Evolutionary conservation across 2,329 filamentous ascomycete species (phyloP).

Genomic region (Zasmidium cellare): DNA sequence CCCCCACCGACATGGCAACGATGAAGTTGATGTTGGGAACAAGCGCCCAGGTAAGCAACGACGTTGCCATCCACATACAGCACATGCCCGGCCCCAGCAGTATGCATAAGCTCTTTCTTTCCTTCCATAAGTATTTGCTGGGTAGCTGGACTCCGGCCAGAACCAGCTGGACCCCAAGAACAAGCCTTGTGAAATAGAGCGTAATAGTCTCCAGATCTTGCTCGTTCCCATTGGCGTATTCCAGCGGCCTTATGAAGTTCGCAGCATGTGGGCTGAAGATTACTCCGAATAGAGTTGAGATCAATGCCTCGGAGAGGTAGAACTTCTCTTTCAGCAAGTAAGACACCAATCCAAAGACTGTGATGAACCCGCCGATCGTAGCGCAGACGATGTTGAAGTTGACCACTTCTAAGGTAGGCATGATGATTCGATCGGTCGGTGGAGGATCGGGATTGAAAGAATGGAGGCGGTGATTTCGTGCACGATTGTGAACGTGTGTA

Average conservation of each 20-base stretch:
- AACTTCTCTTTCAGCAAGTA: slow-evolving; percentile 87
- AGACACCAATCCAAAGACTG: slow-evolving; percentile 85
- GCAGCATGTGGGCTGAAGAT: slow-evolving; percentile 75
- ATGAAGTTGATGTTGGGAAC: slow-evolving; percentile 72
- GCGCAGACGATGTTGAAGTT: slow-evolving; percentile 86
- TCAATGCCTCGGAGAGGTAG: slow-evolving; percentile 90
- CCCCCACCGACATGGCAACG: slow-evolving; percentile 75
- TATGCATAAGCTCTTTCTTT: slow-evolving; percentile 75
- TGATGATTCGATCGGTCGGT: slow-evolving; percentile 28
- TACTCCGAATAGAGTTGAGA: slow-evolving; percentile 77
- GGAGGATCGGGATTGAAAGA: not conserved
- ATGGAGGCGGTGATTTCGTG: not conserved
- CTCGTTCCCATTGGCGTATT: slow-evolving; percentile 65
- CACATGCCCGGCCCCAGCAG: slow-evolving; percentile 84
- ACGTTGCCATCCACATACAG: slow-evolving; percentile 82
- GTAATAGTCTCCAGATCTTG: slow-evolving; percentile 70
- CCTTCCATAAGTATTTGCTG: slow-evolving; percentile 72
- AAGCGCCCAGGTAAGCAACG: slow-evolving; percentile 73
- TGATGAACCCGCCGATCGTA: slow-evolving; percentile 81
- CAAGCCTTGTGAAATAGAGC: slow-evolving; percentile 80
- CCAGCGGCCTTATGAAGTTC: slow-evolving; percentile 70
- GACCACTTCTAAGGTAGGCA: slow-evolving; percentile 64
- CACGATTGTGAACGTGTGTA: not conserved
- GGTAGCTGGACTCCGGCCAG: slow-evolving; percentile 86
- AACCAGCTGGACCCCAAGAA: slow-evolving; percentile 86